Evolutionary conservation across 2,329 filamentous ascomycete species (phyloP).

Genomic region (Diaporthe citri): DNA sequence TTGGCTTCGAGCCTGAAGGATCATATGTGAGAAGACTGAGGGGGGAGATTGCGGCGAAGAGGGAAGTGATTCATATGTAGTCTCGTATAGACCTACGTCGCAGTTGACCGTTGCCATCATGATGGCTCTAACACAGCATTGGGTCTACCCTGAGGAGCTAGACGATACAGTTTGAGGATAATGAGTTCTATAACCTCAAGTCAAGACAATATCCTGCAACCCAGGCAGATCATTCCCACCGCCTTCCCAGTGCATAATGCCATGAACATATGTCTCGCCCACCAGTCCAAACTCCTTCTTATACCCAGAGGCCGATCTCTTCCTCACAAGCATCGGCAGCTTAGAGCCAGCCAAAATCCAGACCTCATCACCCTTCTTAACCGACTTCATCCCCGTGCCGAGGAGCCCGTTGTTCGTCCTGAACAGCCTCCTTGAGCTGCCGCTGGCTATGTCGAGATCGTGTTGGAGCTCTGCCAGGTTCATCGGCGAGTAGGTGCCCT

Average conservation of each 20-base stretch:
- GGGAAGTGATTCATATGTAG: background rate
- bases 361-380: slow-evolving; percentile 27
- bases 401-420: slow-evolving; percentile 26
- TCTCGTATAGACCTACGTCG: background rate
- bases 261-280: slow-evolving; percentile 37
- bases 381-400: slow-evolving; percentile 34
- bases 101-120: background rate
- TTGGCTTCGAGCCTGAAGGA: background rate
- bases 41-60: no score
- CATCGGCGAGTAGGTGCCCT: slow-evolving; percentile 33
- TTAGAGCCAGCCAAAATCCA: slow-evolving; percentile 31
- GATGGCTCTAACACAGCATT: background rate
- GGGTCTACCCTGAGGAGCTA: background rate
- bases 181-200: background rate
- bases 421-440: slow-evolving; percentile 32
- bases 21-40: background rate
- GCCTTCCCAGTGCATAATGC: slow-evolving; percentile 26
- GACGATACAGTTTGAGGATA: background rate
- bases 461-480: slow-evolving; percentile 38
- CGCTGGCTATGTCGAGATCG: slow-evolving; percentile 36
- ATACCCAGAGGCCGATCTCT: background rate
- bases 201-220: background rate
- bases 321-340: slow-evolving; percentile 29
- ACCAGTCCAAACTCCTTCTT: background rate
- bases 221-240: background rate